phyloP scores from a whole-genome alignment of 129 eudicot species.

The Centaurea solstitialis region DNA sequence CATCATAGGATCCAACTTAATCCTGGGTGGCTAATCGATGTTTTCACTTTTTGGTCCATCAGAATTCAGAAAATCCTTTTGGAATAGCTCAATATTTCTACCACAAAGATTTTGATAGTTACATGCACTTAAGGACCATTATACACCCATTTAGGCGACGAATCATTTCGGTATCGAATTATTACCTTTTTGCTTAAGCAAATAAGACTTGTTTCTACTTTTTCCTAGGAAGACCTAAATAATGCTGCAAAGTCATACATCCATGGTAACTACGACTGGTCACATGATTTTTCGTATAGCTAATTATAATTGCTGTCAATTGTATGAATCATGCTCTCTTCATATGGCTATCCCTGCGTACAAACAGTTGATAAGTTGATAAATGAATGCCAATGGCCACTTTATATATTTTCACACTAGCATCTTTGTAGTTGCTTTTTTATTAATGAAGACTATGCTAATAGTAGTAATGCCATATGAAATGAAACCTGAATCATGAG shows the following conservation, averaged over 20 bases:
- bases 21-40: background rate
- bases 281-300: background rate
- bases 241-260: background rate
- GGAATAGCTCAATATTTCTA: background rate
- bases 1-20: background rate
- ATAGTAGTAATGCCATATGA: too few species aligned
- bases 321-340: background rate
- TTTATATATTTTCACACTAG: too few species aligned
- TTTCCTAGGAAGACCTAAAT: too few species aligned
- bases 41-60: background rate
- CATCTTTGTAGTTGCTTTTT: too few species aligned
- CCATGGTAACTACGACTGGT: background rate
- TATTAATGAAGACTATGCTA: too few species aligned
- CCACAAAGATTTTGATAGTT: background rate
- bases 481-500: too few species aligned
- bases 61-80: background rate
- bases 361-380: background rate
- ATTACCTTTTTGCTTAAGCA: background rate
- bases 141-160: background rate
- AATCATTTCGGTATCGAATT: background rate
- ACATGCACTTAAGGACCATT: background rate
- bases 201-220: too few species aligned
- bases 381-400: background rate
- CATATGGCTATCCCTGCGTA: background rate
- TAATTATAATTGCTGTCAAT: background rate